Conservation (phyloP, 768 basidiomycete species). For the Rhizopogon rudus region DNA sequence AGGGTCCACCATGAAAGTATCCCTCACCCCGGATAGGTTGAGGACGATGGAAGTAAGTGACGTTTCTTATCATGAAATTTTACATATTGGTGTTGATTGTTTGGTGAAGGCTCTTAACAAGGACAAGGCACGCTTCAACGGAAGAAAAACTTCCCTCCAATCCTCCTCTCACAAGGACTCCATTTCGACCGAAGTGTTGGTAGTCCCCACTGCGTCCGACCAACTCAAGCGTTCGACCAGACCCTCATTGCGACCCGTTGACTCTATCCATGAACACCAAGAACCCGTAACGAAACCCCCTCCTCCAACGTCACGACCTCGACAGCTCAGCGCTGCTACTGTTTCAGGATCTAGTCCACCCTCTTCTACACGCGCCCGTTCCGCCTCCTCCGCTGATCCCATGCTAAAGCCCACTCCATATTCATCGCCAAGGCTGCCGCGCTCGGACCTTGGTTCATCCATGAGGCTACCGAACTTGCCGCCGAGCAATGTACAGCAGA, state of each 20-base stretch:
- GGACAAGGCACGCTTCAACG: constrained; percentile 47
- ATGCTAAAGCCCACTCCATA: constrained; percentile 5
- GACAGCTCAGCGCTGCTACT: constrained; percentile 43
- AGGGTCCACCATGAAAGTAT: constrained; percentile 90
- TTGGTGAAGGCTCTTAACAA: constrained; percentile 60
- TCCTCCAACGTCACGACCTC: constrained; percentile 35
- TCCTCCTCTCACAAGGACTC: constrained; percentile 17
- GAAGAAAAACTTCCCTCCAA: constrained; percentile 18
- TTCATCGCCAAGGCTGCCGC: constrained; percentile 22
- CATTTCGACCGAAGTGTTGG: constrained; percentile 12
- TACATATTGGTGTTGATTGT: constrained; percentile 7
- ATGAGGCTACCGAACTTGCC: constrained; percentile 21
- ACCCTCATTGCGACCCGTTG: constrained; percentile 49
- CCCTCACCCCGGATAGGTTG: constrained; percentile 89
- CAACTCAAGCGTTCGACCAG: constrained; percentile 19
- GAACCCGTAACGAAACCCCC: constrained; percentile 29
- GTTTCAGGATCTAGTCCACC: constrained; percentile 28
- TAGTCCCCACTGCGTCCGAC: constrained; percentile 15
- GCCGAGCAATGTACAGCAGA: constrained; percentile 13
- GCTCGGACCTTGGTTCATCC: constrained; percentile 24
- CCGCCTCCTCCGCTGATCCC: constrained; percentile 30
- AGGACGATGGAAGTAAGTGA: constrained; percentile 94
- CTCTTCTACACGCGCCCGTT: constrained; percentile 19
- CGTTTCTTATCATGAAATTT: constrained; percentile 12
- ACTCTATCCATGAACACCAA: constrained; percentile 65